A percentile compares a stretch with the other conserved stretches of the same genome.
Conservation (phyloP, 2,329 filamentous ascomycete genomes). For the Verticillium albo-atrum region DNA sequence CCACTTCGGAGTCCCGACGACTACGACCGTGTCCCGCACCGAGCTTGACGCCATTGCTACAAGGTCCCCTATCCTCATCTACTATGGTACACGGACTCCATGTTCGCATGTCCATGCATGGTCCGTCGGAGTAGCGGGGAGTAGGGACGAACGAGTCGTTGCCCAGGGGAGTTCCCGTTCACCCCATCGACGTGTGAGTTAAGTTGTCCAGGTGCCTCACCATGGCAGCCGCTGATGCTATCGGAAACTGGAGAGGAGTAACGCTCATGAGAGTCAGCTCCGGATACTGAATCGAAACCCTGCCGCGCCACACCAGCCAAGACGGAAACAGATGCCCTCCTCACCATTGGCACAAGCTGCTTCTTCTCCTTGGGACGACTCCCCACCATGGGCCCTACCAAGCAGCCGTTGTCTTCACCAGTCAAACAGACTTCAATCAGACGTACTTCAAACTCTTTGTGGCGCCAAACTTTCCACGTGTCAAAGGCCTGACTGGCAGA, state of each 20-base stretch:
- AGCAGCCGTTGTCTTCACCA: not conserved
- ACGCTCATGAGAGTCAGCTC: not conserved
- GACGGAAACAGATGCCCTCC: not conserved
- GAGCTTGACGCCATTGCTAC: not conserved
- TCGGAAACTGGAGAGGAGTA: not conserved
- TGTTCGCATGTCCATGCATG: not conserved
- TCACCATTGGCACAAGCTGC: not conserved
- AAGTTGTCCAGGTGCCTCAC: not conserved
- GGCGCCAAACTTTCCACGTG: not conserved
- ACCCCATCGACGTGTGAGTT: not conserved
- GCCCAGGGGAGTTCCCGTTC: not conserved
- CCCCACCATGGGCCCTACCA: not conserved
- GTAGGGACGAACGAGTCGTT: not conserved
- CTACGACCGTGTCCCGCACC: not conserved
- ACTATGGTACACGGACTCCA: not conserved
- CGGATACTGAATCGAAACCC: not conserved
- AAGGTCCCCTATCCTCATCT: not conserved
- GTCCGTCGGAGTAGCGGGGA: not conserved
- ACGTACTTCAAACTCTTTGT: not conserved
- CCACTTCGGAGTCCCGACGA: not conserved
- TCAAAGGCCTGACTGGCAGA: not conserved
- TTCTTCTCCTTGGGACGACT: not conserved
- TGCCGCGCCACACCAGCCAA: not conserved
- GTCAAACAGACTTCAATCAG: not conserved
- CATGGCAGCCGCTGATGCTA: not conserved